Evolutionary conservation across 2,329 filamentous ascomycete genomes (phyloP).

Genomic region (Monilinia polystroma): DNA sequence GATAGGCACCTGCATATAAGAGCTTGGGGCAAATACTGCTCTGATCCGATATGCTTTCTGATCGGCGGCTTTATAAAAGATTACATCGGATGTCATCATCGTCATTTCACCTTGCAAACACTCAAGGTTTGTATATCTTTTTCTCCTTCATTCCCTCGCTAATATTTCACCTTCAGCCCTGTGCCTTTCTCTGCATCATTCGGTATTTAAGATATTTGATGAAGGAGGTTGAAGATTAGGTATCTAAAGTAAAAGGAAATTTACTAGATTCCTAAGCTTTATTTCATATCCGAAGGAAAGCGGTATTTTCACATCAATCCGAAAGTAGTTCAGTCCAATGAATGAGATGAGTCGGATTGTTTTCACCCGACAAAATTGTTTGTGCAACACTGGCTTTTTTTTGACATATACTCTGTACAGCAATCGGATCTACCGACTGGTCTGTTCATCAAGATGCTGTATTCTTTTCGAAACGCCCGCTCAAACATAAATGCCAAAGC

Average conservation of each 20-base stretch:
- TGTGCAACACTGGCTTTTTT: conserved; percentile 8
- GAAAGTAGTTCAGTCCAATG: too few species aligned
- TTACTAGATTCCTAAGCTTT: background rate
- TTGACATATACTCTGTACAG: background rate
- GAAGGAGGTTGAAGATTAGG: background rate
- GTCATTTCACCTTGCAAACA: conserved; percentile 11
- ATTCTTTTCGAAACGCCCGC: background rate
- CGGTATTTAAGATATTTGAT: background rate
- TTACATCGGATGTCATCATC: background rate
- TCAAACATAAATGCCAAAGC: conserved; percentile 9
- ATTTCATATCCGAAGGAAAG: background rate
- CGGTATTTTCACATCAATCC: background rate
- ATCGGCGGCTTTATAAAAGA: background rate
- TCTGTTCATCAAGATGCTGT: background rate
- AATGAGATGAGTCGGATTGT: background rate
- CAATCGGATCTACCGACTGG: background rate
- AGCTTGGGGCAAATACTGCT: conserved; percentile 13
- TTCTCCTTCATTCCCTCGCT: background rate
- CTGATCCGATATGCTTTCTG: background rate
- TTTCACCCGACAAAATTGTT: background rate
- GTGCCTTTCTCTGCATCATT: background rate
- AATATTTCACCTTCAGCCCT: conserved; percentile 19
- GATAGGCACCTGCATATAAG: background rate
- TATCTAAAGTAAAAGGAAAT: background rate
- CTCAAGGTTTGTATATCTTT: background rate